Percentiles rank a stretch among this genome's conserved stretches.
Evolutionary conservation across 1,284 basidiomycete species (phyloP).

Genomic region (Farysia itapuensis): DNA sequence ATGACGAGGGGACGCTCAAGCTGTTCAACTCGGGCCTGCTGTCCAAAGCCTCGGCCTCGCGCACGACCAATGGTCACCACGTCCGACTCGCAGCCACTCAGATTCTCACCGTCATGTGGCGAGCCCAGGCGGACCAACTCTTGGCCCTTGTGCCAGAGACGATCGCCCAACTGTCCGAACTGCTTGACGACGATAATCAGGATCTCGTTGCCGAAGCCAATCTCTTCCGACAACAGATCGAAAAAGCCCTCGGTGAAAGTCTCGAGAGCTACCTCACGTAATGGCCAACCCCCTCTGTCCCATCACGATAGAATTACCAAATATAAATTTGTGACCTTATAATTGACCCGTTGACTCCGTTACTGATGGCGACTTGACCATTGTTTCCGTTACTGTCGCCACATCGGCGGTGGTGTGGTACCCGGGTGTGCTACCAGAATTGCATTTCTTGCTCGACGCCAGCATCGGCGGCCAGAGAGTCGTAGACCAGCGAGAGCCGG

Average conservation of each 20-base stretch:
- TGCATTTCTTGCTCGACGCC: conserved; percentile 11
- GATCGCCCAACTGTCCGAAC: conserved; percentile 64
- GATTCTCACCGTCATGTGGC: conserved; percentile 76
- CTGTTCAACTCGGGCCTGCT: conserved; percentile 79
- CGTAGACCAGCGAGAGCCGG: conserved; percentile 6
- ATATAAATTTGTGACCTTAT: no score
- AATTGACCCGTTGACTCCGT: no score
- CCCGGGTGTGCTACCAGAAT: conserved; percentile 27
- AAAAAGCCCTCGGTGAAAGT: conserved; percentile 60
- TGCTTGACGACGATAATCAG: conserved; percentile 63
- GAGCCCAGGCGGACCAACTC: conserved; percentile 65
- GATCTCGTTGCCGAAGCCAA: conserved; percentile 61
- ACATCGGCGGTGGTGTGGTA: neutral
- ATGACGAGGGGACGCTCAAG: conserved; percentile 70
- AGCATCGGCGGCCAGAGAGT: conserved; percentile 6
- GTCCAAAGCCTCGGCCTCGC: conserved; percentile 69
- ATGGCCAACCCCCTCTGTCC: no score
- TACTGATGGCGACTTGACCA: no score
- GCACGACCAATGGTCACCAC: conserved; percentile 55
- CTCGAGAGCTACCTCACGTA: conserved; percentile 60
- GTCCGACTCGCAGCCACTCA: conserved; percentile 68
- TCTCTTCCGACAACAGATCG: conserved; percentile 61
- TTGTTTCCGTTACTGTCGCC: neutral
- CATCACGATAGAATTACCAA: no score
- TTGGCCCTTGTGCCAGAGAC: conserved; percentile 65